Evolutionary conservation across 2,329 filamentous ascomycete genomes (phyloP).

Genomic region (Exophiala dermatitidis): DNA sequence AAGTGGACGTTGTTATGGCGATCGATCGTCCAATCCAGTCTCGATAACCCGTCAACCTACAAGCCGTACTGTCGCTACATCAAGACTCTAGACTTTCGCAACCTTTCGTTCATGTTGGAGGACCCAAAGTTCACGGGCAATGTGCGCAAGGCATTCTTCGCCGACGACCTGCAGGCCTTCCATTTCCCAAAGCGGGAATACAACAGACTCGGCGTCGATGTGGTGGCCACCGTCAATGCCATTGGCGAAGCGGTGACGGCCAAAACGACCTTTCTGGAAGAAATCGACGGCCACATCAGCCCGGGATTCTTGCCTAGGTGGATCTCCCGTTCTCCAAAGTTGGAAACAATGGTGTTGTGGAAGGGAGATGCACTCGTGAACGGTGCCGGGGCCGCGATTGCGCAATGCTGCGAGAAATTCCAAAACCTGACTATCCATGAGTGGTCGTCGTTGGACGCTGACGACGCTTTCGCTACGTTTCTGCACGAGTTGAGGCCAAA

Average conservation of each 20-base stretch:
- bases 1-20: conserved; percentile 61
- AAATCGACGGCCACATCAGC: conserved; percentile 46
- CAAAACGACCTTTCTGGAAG: conserved; percentile 50
- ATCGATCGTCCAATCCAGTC: conserved; percentile 59
- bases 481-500: conserved; percentile 51
- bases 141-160: conserved; percentile 51
- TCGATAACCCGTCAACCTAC: conserved; percentile 47
- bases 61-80: conserved; percentile 66
- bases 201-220: conserved; percentile 19
- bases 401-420: conserved; percentile 54
- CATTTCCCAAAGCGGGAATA: conserved; percentile 20
- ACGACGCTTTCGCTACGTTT: conserved; percentile 53
- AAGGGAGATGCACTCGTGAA: conserved; percentile 54
- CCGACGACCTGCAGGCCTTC: conserved; percentile 35
- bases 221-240: conserved; percentile 32
- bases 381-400: conserved; percentile 49
- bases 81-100: conserved; percentile 55
- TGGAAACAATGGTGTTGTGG: conserved; percentile 54
- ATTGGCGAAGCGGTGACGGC: conserved; percentile 40
- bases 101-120: conserved; percentile 53
- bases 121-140: conserved; percentile 53
- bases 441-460: conserved; percentile 44
- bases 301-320: conserved; percentile 42
- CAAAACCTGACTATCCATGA: conserved; percentile 52
- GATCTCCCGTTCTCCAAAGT: conserved; percentile 51